Conservation (phyloP, 78 protist species). For the Cyanophora paradoxa region DNA sequence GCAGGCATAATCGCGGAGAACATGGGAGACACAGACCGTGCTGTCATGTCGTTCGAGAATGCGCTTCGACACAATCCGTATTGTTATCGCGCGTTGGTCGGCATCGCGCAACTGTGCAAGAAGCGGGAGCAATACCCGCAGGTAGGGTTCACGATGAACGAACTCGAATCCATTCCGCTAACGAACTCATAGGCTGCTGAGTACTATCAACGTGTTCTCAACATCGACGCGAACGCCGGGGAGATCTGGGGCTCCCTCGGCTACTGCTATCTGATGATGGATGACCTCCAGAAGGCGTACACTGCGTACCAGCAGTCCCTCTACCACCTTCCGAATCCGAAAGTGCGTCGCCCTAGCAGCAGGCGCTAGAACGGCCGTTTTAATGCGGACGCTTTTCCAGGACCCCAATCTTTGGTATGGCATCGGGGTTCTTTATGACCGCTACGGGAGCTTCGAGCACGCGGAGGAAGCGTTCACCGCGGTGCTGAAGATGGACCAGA, state of each 20-base stretch:
- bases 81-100: background rate
- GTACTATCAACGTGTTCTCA: slow-evolving; percentile 39
- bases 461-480: slow-evolving; percentile 80
- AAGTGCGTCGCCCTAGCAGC: too few species aligned
- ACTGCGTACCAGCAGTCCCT: slow-evolving; percentile 77
- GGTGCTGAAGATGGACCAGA: slow-evolving; percentile 71
- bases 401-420: slow-evolving; percentile 84
- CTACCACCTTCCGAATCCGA: slow-evolving; percentile 66
- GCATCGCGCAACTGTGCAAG: background rate
- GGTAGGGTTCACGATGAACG: background rate
- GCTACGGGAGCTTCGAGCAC: slow-evolving; percentile 74
- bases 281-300: slow-evolving; percentile 73
- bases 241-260: slow-evolving; percentile 34
- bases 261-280: slow-evolving; percentile 67
- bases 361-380: too few species aligned
- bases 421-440: slow-evolving; percentile 73
- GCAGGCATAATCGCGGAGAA: background rate
- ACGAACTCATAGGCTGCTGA: slow-evolving; percentile 21
- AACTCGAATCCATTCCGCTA: background rate
- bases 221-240: slow-evolving; percentile 32
- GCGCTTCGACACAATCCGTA: slow-evolving; percentile 64
- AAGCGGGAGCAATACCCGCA: background rate
- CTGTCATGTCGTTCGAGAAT: slow-evolving; percentile 32
- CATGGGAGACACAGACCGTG: background rate
- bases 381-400: slow-evolving; percentile 7